phyloP scores from a whole-genome alignment of 805 yeast species.

The Ascoidea asiatica region DNA sequence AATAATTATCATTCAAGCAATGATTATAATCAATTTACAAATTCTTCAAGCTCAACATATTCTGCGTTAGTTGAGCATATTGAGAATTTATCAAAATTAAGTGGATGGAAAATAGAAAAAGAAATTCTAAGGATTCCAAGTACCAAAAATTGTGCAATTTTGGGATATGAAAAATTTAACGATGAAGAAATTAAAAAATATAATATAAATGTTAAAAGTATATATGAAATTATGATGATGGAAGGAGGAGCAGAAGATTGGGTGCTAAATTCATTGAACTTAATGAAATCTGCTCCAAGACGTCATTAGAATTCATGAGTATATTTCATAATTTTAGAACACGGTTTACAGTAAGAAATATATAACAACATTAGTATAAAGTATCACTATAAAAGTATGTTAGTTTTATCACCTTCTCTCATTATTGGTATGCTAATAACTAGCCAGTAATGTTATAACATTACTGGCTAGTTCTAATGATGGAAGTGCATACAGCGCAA shows the following conservation, averaged over 20 bases:
- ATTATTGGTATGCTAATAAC: no score
- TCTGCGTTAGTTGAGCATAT: slow-evolving; percentile 81
- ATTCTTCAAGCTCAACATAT: slow-evolving; percentile 47
- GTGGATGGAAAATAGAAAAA: slow-evolving; percentile 77
- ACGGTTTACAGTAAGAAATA: no score
- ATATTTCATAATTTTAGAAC: no score
- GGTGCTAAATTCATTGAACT: slow-evolving; percentile 67
- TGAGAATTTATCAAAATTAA: slow-evolving; percentile 45
- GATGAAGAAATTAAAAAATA: slow-evolving; percentile 17
- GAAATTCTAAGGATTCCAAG: slow-evolving; percentile 91
- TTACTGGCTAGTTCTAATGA: no score
- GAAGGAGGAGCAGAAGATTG: slow-evolving; percentile 91
- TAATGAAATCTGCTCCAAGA: slow-evolving; percentile 61
- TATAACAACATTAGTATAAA: no score
- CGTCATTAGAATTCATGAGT: slow-evolving; percentile 55
- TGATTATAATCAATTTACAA: slow-evolving; percentile 15
- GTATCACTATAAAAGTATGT: no score
- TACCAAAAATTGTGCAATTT: slow-evolving; percentile 82
- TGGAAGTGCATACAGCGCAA: no score
- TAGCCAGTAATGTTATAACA: no score
- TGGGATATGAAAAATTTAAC: slow-evolving; percentile 39
- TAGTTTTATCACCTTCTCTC: no score
- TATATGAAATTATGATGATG: slow-evolving; percentile 48
- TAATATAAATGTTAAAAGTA: slow-evolving; percentile 14
- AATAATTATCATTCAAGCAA: slow-evolving; percentile 8